Conservation (phyloP, 345 rosid species). For the sweet orange (Citrus sinensis) region DVS_A1.0 CM039165.1:11498001-11498500, state of each 20-base stretch:
- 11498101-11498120: neutral
- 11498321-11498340: neutral
- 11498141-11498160: neutral
- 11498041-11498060: neutral
- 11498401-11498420: neutral
- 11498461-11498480: neutral
- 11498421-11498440: neutral
- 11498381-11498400: neutral
- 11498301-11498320: neutral
- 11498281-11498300: neutral
- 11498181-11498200: neutral
- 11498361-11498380: neutral
- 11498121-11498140: neutral
- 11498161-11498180: too few species aligned
- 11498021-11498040: neutral
- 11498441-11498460: neutral
- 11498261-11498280: neutral
- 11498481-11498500: neutral
- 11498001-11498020: neutral
- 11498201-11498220: neutral
- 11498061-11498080: neutral
- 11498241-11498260: neutral
- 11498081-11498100: neutral
- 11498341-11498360: neutral
- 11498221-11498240: neutral